Conservation (phyloP, 129 eudicot genomes). For the Kitagawia praeruptora region DNA sequence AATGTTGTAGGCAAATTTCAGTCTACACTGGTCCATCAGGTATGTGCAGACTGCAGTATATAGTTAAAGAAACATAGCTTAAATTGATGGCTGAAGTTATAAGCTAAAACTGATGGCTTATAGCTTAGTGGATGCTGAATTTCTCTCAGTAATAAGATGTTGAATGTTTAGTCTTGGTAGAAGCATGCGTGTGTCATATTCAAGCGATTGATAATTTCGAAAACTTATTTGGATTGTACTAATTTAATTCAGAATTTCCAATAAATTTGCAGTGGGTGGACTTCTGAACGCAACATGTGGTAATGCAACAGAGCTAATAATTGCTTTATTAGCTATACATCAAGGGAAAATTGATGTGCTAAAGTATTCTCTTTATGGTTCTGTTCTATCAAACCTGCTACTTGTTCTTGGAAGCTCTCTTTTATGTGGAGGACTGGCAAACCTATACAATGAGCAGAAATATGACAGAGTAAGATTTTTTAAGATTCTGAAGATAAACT, state of each 20-base stretch:
- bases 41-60: slow-evolving; percentile 7
- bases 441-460: slow-evolving; percentile 54
- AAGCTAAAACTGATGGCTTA: too few species aligned
- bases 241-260: not conserved
- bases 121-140: too few species aligned
- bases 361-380: slow-evolving; percentile 78
- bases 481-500: not conserved
- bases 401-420: slow-evolving; percentile 88
- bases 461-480: slow-evolving; percentile 55
- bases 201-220: not conserved
- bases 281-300: slow-evolving; percentile 96
- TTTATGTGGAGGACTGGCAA: slow-evolving; percentile 75
- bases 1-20: slow-evolving; percentile 54
- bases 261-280: slow-evolving; percentile 69
- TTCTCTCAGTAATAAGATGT: not conserved
- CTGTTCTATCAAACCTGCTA: slow-evolving; percentile 79
- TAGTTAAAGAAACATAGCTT: too few species aligned
- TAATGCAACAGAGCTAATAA: slow-evolving; percentile 89
- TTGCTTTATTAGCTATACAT: slow-evolving; percentile 65
- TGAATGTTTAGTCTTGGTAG: not conserved
- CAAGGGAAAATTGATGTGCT: slow-evolving; percentile 63
- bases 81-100: too few species aligned
- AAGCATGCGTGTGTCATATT: not conserved
- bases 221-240: not conserved
- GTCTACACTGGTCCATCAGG: slow-evolving; percentile 95